phyloP scores from a whole-genome alignment of 768 basidiomycete species.

The Boletellus ananas region DNA sequence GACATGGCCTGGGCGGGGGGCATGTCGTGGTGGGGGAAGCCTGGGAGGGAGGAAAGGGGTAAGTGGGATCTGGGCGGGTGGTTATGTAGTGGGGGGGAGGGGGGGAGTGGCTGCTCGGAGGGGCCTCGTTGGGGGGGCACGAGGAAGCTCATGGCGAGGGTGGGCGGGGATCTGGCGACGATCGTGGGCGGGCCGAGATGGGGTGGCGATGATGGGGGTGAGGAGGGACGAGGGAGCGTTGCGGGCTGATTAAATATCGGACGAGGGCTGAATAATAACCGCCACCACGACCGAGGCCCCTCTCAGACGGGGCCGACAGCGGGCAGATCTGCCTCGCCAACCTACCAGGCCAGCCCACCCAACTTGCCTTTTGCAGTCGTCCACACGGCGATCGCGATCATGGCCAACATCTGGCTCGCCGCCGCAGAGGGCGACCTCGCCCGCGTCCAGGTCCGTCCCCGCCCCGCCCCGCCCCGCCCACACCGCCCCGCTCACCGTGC shows the following conservation, averaged over 20 bases:
- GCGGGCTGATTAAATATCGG: conserved; percentile 4
- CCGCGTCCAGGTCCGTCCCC: conserved; percentile 60
- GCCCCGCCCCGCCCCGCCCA: not conserved
- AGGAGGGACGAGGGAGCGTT: not conserved
- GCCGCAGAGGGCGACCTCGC: conserved; percentile 84
- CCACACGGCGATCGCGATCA: conserved; percentile 23
- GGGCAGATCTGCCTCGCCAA: too few relatives aligned
- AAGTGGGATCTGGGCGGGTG: conserved; percentile 32
- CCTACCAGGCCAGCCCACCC: conserved; percentile 2
- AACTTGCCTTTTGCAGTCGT: conserved; percentile 24
- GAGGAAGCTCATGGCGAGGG: conserved; percentile 33
- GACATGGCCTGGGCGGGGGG: conserved; percentile 26
- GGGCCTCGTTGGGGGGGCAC: conserved; percentile 34
- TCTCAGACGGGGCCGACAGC: conserved; percentile 25
- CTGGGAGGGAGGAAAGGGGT: conserved; percentile 37
- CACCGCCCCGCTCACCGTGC: conserved; percentile 1
- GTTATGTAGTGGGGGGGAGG: conserved; percentile 31
- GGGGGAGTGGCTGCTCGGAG: conserved; percentile 22
- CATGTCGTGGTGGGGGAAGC: conserved; percentile 32
- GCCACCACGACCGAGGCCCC: not conserved
- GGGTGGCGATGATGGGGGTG: conserved; percentile 1
- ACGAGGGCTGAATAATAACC: conserved; percentile 1
- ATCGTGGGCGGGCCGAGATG: conserved; percentile 1
- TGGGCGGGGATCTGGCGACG: conserved; percentile 7
- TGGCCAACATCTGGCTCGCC: conserved; percentile 85